Conservation (phyloP, 1,139 yeast genomes). For the Wickerhamiella pararugosa region DNA sequence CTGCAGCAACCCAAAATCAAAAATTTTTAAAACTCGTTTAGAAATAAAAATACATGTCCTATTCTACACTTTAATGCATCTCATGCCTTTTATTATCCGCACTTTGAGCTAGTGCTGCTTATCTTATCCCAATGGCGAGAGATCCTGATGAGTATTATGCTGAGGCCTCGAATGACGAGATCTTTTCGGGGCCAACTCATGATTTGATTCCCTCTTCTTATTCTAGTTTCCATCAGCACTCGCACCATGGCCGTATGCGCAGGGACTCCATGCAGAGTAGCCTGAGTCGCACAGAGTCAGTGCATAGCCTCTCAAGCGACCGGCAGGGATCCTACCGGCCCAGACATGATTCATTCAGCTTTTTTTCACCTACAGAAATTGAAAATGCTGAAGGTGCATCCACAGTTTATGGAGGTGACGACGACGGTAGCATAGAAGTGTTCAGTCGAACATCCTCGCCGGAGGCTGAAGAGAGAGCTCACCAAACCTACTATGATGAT, state of each 20-base stretch:
- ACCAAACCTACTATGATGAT: conserved; percentile 17
- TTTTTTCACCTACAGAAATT: conserved; percentile 71
- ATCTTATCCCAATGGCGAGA: too few species aligned
- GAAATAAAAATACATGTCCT: not conserved
- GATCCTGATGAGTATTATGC: conserved; percentile 18
- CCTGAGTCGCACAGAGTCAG: not conserved
- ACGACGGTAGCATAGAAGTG: conserved; percentile 19
- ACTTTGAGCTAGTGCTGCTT: too few species aligned
- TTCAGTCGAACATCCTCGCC: not conserved
- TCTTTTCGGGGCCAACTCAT: conserved; percentile 81
- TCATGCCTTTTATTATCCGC: not conserved
- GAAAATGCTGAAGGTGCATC: conserved; percentile 74
- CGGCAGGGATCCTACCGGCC: conserved; percentile 1
- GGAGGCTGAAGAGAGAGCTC: not conserved
- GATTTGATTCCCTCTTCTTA: conserved; percentile 85
- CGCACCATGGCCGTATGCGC: conserved; percentile 21
- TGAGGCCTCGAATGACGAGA: conserved; percentile 38
- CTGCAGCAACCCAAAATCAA: too few species aligned
- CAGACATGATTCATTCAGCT: conserved; percentile 24
- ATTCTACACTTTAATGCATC: not conserved
- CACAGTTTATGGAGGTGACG: conserved; percentile 52
- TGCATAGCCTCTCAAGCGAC: not conserved
- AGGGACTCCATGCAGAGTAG: conserved; percentile 22
- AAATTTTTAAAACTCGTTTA: too few species aligned
- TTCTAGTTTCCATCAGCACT: conserved; percentile 63